These are phyloP conservation scores for Colletotrichum godetiae DNA, from an alignment of 2,329 filamentous ascomycete species.

Conservation along the genomic window DNA sequence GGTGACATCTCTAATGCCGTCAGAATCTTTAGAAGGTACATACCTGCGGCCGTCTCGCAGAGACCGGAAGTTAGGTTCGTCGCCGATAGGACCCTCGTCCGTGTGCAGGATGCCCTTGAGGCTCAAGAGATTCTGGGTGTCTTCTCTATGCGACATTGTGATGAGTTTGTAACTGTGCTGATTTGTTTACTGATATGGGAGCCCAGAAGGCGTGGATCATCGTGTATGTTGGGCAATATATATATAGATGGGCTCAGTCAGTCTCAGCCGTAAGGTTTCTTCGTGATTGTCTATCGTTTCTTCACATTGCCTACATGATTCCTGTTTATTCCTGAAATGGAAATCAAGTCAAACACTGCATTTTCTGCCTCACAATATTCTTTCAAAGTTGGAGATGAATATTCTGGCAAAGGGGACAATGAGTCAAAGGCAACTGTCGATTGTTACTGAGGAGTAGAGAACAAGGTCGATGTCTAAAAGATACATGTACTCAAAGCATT, in stretches of 20 bases:
- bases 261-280: neutral
- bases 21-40: neutral
- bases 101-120: neutral
- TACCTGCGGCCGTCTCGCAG: neutral
- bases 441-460: neutral
- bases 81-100: neutral
- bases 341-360: neutral
- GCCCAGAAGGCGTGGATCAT: neutral
- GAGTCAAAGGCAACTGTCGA: neutral
- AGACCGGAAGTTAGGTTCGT: neutral
- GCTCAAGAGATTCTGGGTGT: neutral
- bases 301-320: neutral
- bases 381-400: neutral
- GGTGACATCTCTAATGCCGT: neutral
- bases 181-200: neutral
- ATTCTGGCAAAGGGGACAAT: neutral
- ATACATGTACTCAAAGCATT: neutral
- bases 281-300: neutral
- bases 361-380: neutral
- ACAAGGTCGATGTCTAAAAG: neutral
- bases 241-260: neutral
- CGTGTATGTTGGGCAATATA: neutral
- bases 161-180: neutral
- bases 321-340: neutral
- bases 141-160: neutral